Evolutionary conservation across 768 basidiomycete genomes (phyloP).

Genomic region (Suillus bovinus): DNA sequence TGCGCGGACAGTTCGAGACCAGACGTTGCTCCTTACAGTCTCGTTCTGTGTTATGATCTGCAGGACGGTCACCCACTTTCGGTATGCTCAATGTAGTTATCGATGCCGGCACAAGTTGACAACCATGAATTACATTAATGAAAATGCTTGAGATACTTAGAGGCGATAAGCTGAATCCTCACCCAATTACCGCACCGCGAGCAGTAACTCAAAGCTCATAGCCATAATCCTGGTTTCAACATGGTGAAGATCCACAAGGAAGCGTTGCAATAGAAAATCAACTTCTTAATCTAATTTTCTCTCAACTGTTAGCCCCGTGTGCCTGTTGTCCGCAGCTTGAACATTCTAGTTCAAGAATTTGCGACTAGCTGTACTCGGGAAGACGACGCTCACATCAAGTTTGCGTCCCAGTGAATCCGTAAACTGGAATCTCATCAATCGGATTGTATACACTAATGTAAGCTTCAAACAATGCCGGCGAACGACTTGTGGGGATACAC

Average conservation of each 20-base stretch:
- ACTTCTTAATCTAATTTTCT: not conserved
- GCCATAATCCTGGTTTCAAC: not conserved
- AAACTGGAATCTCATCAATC: constrained; percentile 4
- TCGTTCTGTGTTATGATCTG: not conserved
- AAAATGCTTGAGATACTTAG: not conserved
- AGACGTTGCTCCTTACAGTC: not conserved
- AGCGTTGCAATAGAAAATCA: not conserved
- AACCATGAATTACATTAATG: not conserved
- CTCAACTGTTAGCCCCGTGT: not conserved
- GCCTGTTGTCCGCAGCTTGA: not conserved
- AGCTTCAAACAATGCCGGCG: not conserved
- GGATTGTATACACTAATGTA: not conserved
- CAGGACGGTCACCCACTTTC: not conserved
- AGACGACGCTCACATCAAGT: not conserved
- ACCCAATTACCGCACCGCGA: not conserved
- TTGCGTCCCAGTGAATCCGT: not conserved
- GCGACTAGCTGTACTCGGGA: not conserved
- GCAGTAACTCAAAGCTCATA: not conserved
- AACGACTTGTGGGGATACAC: not conserved
- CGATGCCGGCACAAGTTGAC: not conserved
- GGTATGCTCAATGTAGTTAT: not conserved
- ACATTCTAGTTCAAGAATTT: not conserved
- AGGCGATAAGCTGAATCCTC: not conserved
- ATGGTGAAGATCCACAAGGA: not conserved
- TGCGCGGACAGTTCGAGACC: no score